Evolutionary conservation across 139 green algal species (phyloP).

Genomic region (Bryopsis sp.): DNA sequence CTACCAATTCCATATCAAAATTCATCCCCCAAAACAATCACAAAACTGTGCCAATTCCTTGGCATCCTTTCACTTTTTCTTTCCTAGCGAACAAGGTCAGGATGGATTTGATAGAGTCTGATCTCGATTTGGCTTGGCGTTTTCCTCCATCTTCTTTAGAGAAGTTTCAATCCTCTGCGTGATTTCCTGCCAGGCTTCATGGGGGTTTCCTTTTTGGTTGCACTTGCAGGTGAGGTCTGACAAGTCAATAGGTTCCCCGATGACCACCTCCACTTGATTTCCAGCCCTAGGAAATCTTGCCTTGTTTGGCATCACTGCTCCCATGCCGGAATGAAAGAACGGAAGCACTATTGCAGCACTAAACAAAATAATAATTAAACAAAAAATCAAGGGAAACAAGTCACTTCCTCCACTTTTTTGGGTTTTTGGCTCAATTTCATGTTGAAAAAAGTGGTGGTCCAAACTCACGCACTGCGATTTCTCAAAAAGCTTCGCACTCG

Average conservation of each 20-base stretch:
- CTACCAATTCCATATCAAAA: too few relatives aligned
- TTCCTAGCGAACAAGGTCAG: too few relatives aligned
- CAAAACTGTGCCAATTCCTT: too few relatives aligned
- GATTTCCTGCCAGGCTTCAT: constrained; percentile 54
- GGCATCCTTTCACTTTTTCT: too few relatives aligned
- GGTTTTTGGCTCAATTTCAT: neutral
- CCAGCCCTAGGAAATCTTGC: constrained; percentile 35
- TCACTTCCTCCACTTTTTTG: neutral
- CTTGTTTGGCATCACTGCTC: constrained; percentile 47
- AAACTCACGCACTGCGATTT: neutral
- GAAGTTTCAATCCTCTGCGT: constrained; percentile 36
- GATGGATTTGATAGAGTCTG: too few relatives aligned
- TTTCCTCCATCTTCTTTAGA: constrained; percentile 23
- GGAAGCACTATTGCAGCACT: constrained; percentile 65
- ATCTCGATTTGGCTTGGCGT: neutral
- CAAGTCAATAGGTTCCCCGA: constrained; percentile 62
- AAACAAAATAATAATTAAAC: neutral
- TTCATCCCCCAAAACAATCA: too few relatives aligned
- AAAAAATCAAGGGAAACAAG: neutral
- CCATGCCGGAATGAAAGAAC: constrained; percentile 79
- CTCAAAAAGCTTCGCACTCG: neutral
- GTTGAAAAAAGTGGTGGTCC: neutral
- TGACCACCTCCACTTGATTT: constrained; percentile 39
- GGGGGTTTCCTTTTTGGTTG: constrained; percentile 22
- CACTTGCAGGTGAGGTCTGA: constrained; percentile 44